Evolutionary conservation across 768 basidiomycete genomes (phyloP), one percentile per base, ranked within the genome.

Genomic region (Chalciporus piperatus): DNA sequence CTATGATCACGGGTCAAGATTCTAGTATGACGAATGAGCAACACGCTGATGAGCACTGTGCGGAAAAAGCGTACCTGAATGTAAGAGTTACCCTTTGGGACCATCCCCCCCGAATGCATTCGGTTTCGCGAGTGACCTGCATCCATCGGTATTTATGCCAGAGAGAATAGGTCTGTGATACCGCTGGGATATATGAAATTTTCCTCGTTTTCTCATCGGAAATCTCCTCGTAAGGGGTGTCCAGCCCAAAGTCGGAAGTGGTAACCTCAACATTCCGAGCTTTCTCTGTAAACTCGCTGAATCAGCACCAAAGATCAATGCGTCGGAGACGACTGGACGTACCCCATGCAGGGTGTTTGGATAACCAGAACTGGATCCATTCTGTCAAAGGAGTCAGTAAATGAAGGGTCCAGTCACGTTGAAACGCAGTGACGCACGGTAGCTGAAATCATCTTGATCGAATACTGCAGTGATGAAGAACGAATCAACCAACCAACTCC

Each of bases 331-430:
- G 23, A 17, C 9, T 12, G 7, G 45, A 68, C 80, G 59, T 54
- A 78, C 76, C 68, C 83, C 83, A 87, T n/a, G 76, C 70, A 17
- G 81, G 76, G 38, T 82, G 81, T 45, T 75, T 74, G 6, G 83
- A 80, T 0, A 89, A 66, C 86, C 87, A 89, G 37, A 76, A 67
- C 76, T 87, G 77, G 59, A 89, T 74, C 87, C 87, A 89, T 35
- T 76, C 85, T 87, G 50, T 23, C 35, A 35, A 43, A 28, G 27
- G 19, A 20, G 20, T 48, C 44, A 47, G 22, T 22, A 48, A 52
- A 48, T 4, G 1, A 39, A 22, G 35, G 28, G 17, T 10, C 2
- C n/a, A n/a, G 11, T 27, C 3, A 28, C 4, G 54, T 39, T n/a
- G 25, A 42, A 57, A 11, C 33, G 35, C n/a, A n/a, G n/a, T 2